Base-by-base conservation (phyloP, 305 asterid species). In the Rubia tinctorum region DNA sequence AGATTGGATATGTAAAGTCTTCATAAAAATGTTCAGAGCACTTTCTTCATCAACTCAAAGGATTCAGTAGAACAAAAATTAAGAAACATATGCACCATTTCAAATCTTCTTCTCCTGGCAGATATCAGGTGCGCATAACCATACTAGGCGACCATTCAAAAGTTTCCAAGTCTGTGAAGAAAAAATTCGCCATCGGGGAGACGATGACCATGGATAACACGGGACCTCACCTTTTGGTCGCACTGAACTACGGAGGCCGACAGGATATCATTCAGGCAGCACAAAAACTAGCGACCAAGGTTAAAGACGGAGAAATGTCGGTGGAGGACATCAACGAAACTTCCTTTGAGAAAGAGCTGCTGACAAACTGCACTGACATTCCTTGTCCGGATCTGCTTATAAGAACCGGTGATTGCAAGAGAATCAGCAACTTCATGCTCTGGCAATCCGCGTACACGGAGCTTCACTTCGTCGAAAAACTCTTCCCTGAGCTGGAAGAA, bases 211-310 rank as follows among this genome's bases (percentile, higher is more conserved):
- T n/a, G 34, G 34, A 20, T 62, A 90, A 90, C 74, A 73, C 86
- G 1, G 53, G 80, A 39, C 89, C 84, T 78, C 94, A 85, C 51
- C 82, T 90, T 66, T 51, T 90, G 10, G 44, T 87, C 58, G 92
- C 94, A 40, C 58, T 90, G 27, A 86, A 86, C 71, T 90, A 90
- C 55, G 84, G 88, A 51, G 95, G 92, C 39, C 80, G 75, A 69
- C 61, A 75, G 22, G 96, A 90, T 73, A 71, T 87, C 18, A 84
- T 86, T 18, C 84, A 87, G 70, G 96, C 96, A 61, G 82, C 88
- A 79, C 81, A 78, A 74, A 82, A 73, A 58, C 78, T 90, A 49
- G 89, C 91, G 11, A 49, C 45, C 58, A 86, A 86, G 79, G 90
- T 84, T 14, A 84, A 83, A 67, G 89, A 86, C 53, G 92, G 91